Evolutionary conservation across 2,329 filamentous ascomycete species (phyloP).

Genomic region (Alternaria triticina): DNA sequence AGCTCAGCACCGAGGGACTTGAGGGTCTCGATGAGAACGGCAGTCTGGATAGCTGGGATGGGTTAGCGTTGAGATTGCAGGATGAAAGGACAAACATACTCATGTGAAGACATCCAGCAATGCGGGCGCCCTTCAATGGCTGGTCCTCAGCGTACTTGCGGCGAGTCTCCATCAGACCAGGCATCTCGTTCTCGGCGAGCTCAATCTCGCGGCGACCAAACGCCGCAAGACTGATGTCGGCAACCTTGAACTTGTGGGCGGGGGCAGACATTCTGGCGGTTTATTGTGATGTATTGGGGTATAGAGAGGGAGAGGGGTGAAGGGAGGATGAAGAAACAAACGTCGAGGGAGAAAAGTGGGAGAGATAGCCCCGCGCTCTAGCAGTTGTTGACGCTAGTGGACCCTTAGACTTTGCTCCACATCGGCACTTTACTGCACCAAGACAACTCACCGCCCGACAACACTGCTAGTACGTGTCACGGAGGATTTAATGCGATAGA

Average conservation of each 20-base stretch:
- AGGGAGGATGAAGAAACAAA: conserved; percentile 15
- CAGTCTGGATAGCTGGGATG: conserved; percentile 85
- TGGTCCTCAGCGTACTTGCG: conserved; percentile 90
- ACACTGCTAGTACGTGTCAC: not conserved
- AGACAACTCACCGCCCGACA: conserved; percentile 5
- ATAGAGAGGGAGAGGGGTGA: conserved; percentile 17
- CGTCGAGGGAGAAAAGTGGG: conserved; percentile 15
- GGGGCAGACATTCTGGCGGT: conserved; percentile 70
- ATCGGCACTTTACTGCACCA: conserved; percentile 12
- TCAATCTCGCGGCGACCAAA: conserved; percentile 99
- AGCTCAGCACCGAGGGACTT: conserved; percentile 94
- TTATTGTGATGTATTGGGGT: conserved; percentile 12
- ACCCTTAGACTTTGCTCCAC: conserved; percentile 10
- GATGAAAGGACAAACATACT: conserved; percentile 58
- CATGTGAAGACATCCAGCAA: conserved; percentile 99
- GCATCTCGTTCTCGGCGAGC: conserved; percentile 91
- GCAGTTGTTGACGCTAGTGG: conserved; percentile 14
- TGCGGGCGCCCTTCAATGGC: conserved; percentile 91
- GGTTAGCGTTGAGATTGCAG: conserved; percentile 15
- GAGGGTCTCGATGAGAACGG: conserved; percentile 98
- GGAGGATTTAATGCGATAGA: not conserved
- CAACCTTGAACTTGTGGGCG: conserved; percentile 96
- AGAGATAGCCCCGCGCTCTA: conserved; percentile 20
- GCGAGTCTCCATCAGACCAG: conserved; percentile 95
- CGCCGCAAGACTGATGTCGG: conserved; percentile 94